These are phyloP conservation scores for Paraphaeosphaeria minitans DNA, from an alignment of 2,329 filamentous ascomycete species.

Conservation along the genomic window DNA sequence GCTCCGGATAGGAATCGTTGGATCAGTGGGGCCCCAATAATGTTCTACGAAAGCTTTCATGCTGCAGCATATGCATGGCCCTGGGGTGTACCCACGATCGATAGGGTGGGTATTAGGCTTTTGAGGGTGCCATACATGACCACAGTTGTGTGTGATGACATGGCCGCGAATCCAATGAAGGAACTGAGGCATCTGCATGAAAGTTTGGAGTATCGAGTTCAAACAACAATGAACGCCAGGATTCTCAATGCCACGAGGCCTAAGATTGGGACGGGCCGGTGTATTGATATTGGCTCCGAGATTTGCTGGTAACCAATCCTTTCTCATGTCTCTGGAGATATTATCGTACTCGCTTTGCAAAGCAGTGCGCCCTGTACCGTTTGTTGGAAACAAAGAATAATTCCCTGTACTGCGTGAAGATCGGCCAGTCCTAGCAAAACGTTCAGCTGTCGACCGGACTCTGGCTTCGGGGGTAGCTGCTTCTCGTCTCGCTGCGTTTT, in stretches of 20 bases:
- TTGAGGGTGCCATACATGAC: background rate
- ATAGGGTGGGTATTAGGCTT: background rate
- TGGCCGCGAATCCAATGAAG: background rate
- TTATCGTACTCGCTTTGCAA: background rate
- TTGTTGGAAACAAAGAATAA: background rate
- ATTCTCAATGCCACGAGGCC: background rate
- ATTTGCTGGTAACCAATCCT: background rate
- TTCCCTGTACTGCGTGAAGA: background rate
- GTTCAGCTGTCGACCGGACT: background rate
- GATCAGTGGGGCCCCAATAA: background rate
- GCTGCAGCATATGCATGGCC: background rate
- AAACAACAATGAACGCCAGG: background rate
- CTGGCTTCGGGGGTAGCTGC: background rate
- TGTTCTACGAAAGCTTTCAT: background rate
- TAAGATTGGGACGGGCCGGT: background rate
- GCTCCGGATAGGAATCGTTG: background rate
- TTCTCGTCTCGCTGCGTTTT: background rate
- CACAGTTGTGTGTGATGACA: background rate
- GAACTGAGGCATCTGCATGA: background rate
- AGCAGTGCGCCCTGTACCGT: background rate
- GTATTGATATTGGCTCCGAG: background rate
- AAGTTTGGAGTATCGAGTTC: background rate
- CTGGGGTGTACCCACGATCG: background rate
- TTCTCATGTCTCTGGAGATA: background rate
- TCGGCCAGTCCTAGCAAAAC: background rate